Conservation (phyloP, 176 grass and related monocot species). For the Carex cristatella region DNA sequence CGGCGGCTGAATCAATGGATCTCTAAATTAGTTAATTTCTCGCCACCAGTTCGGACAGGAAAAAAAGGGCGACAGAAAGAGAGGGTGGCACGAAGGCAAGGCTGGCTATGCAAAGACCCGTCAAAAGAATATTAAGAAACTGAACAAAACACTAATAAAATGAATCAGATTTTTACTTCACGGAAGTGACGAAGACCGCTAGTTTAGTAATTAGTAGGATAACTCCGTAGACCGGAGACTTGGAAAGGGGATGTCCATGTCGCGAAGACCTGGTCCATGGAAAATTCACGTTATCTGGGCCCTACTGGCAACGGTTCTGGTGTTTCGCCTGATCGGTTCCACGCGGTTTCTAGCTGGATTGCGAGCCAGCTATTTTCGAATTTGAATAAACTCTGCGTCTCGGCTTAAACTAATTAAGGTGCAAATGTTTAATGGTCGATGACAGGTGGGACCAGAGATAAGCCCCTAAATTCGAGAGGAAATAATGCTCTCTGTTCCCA, state of each 20-base stretch:
- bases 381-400: background rate
- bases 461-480: background rate
- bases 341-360: slow-evolving; percentile 8
- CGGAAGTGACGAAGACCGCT: background rate
- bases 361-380: background rate
- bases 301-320: background rate
- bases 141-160: background rate
- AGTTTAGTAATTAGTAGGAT: background rate
- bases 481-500: background rate
- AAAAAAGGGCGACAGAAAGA: background rate
- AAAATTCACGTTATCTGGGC: background rate
- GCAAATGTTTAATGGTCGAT: background rate
- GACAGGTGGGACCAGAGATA: background rate
- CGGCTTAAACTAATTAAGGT: background rate
- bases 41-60: slow-evolving; percentile 4
- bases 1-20: background rate
- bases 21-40: background rate
- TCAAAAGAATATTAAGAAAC: slow-evolving; percentile 21
- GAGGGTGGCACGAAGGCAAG: slow-evolving; percentile 23
- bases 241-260: background rate
- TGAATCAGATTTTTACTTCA: background rate
- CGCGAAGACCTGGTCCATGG: background rate
- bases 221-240: background rate
- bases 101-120: background rate
- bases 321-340: background rate